Evolutionary conservation across 306 rosid genomes (phyloP), one percentile per base, ranked within the genome.

Genomic region (Pterocarpus macrocarpus): DNA sequence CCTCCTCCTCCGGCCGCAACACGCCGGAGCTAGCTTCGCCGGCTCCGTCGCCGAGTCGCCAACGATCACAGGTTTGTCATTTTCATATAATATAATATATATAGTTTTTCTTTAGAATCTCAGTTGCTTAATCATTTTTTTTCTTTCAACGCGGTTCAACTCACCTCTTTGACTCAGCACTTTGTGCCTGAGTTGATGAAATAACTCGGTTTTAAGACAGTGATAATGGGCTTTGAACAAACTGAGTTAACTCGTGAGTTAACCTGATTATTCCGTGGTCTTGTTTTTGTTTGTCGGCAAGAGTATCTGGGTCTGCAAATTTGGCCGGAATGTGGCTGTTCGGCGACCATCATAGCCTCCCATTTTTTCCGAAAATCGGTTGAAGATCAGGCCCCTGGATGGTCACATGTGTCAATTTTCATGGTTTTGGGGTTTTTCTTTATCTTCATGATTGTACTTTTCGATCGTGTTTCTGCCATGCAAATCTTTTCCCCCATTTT

Each of bases 1-100:
- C 82, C 59, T 86, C 88, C 2, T 84, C 89, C 17, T 63, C 91
- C 75, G 90, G 93, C 67, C 75, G 55, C 84, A 87, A 86, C 71
- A 93, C 98, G 58, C 98, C 97, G 57, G 98, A 93, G 38, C 82
- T 91, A 38, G 1, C 80, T 1, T 89, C 94, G 4, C 89, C 92
- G 80, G 81, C 64, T 15, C 35, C 80, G 1, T 92, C 93, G n/a
- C 93, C 99, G 13, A 55, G 38, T 43, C 92, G 83, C 72, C 86
- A 52, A 66, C 72, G 39, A 72, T 83, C 78, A 56, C 81, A 90
- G 99, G 99, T 93, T 82, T 76, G 93, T 80, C 64, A 2, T 82
- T 78, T 64, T 66, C 50, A 11, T 33, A 3, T 52, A 3, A 52
- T 47, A 47, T 10, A 41, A 43, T 52, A 14, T 22, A 7, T 22